Evolutionary conservation across 768 basidiomycete genomes (phyloP), one percentile per base, ranked within the genome.

Genomic region (Mrakia frigida): DNA sequence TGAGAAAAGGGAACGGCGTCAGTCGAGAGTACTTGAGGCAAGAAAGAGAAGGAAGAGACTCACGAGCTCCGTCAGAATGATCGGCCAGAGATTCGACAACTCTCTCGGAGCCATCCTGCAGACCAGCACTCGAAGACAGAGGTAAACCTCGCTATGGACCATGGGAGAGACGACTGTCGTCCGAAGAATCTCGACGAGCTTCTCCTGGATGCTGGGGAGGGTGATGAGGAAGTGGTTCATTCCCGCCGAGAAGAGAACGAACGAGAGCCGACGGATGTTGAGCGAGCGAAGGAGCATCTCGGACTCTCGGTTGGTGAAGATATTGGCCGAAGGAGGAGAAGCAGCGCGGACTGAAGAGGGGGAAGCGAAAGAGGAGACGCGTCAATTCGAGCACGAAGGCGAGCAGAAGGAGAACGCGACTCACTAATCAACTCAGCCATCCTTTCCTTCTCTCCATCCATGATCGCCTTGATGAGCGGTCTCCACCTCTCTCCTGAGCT

Each of bases 81-180:
- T 92, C 0, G 97, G 96, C 96, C 97, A 98, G 83, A 98, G 93
- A 80, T 94, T 95, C 13, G 91, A 90, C 81, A 99, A 82, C 81
- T 96, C 97, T 81, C 95, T 93, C 3, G 92, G 88, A 6, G 92
- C 92, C 70, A 98, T 86, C 23, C 97, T 89, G 82, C 93, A 98
- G 63, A 98, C 87, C 28, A 98, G 84, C 2, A 98, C 91, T 16
- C 97, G 87, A 69, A 98, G 88, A 81, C 94, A 98, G 21, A 98
- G 87, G 83, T 94, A 99, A 13, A 86, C 85, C 83, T 99, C 96
- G 80, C 91, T 91, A 81, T 94, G 92, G 0, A 99, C 94, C 68
- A 91, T 86, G 1, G 94, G 90, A 4, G 92, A 89, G 0, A 91
- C 85, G 23, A 89, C 88, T 79, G 89, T 92, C n/a, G 82, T 82